Evolutionary conservation across 768 basidiomycete species (phyloP).

Genomic region (Panellus pusillus): DNA sequence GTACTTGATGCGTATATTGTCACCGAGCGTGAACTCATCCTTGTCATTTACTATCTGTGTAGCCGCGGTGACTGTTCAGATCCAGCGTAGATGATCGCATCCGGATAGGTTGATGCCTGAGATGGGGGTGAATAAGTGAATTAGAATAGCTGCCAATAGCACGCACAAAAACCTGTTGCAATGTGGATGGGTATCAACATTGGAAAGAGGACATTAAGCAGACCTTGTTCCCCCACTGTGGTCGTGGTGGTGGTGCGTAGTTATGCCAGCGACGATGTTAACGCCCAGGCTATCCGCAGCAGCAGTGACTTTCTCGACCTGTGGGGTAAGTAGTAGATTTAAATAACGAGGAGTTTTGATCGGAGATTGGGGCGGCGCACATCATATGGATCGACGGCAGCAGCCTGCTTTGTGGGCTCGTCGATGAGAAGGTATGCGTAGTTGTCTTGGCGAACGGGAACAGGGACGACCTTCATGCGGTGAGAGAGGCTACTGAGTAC

Average conservation of each 20-base stretch:
- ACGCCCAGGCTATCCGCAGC: slow-evolving; percentile 65
- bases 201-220: neutral
- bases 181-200: slow-evolving; percentile 5
- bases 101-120: slow-evolving; percentile 44
- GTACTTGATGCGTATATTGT: slow-evolving; percentile 60
- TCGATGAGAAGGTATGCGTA: slow-evolving; percentile 85
- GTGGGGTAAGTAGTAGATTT: slow-evolving; percentile 69
- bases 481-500: slow-evolving; percentile 10
- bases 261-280: slow-evolving; percentile 69
- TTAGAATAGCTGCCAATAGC: neutral
- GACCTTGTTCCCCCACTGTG: slow-evolving; percentile 89
- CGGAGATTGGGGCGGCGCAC: slow-evolving; percentile 56
- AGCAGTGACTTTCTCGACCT: slow-evolving; percentile 64
- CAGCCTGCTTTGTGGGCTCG: slow-evolving; percentile 62
- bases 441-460: slow-evolving; percentile 81
- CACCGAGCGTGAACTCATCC: slow-evolving; percentile 75
- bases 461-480: slow-evolving; percentile 72
- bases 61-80: slow-evolving; percentile 64
- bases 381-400: slow-evolving; percentile 81
- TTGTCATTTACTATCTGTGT: slow-evolving; percentile 78
- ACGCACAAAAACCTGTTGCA: slow-evolving; percentile 52
- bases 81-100: slow-evolving; percentile 75
- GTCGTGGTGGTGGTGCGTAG: slow-evolving; percentile 92
- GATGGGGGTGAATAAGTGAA: neutral
- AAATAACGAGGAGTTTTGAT: slow-evolving; percentile 39